Percentiles rank a stretch among this genome's conserved stretches.
Evolutionary conservation across 139 green algal species (phyloP).

Genomic region (Haematococcus lacustris): DNA sequence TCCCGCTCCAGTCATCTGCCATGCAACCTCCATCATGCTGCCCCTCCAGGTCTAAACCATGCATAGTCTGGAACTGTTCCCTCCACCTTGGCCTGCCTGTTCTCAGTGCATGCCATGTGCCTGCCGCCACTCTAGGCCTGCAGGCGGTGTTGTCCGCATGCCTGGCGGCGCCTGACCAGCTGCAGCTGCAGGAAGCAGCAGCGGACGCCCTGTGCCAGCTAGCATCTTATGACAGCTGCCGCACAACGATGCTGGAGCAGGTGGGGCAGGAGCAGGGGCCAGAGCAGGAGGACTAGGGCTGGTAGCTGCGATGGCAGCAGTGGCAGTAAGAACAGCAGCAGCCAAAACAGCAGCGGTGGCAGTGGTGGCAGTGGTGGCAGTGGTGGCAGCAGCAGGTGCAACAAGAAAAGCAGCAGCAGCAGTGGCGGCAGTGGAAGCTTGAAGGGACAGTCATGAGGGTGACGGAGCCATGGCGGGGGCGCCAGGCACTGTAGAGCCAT

Average conservation of each 20-base stretch:
- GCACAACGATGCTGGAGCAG: conserved; percentile 3
- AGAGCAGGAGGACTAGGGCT: background rate
- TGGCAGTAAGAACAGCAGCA: background rate
- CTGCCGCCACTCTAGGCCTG: background rate
- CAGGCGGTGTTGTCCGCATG: conserved; percentile 1
- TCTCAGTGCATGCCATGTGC: background rate
- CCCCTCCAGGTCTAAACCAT: background rate
- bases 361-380: too few relatives aligned
- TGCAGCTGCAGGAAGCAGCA: conserved; percentile 22
- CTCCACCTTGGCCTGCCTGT: background rate
- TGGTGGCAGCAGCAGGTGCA: background rate
- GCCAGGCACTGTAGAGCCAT: background rate
- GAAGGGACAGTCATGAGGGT: background rate
- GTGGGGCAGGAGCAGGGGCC: background rate
- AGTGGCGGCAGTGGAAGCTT: background rate
- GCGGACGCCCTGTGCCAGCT: conserved; percentile 21
- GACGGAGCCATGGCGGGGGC: background rate
- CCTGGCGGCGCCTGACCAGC: background rate
- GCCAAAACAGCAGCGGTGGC: background rate
- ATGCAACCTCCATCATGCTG: background rate
- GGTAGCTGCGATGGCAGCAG: background rate
- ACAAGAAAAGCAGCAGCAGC: background rate
- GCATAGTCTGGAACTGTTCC: background rate
- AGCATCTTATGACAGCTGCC: background rate
- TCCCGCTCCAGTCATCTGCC: background rate